Percentiles rank a stretch among this genome's conserved stretches.
phyloP scores from a whole-genome alignment of 495 filamentous ascomycete genomes.

The Coniosporium apollinis region DNA sequence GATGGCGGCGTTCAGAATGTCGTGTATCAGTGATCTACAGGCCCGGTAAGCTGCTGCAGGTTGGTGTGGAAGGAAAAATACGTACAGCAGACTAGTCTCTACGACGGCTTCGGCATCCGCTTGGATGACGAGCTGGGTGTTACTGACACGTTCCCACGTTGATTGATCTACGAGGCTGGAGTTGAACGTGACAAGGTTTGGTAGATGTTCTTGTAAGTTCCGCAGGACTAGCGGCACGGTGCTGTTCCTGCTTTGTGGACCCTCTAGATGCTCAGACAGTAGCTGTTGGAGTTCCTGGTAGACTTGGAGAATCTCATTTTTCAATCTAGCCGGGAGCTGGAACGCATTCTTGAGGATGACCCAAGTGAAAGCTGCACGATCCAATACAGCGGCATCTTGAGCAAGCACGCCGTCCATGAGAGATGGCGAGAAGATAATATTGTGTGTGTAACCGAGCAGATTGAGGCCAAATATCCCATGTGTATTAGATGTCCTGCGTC shows the following conservation, averaged over 20 bases:
- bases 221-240: slow-evolving; percentile 25
- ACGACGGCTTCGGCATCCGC: slow-evolving; percentile 20
- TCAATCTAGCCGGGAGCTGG: slow-evolving; percentile 23
- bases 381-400: slow-evolving; percentile 18
- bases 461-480: slow-evolving; percentile 36
- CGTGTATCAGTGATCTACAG: slow-evolving; percentile 29
- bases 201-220: slow-evolving; percentile 25
- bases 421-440: slow-evolving; percentile 33
- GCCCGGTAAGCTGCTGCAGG: slow-evolving; percentile 1
- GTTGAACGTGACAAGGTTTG: slow-evolving; percentile 40
- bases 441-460: slow-evolving; percentile 31
- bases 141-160: slow-evolving; percentile 39
- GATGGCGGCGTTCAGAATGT: slow-evolving; percentile 36
- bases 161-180: slow-evolving; percentile 43
- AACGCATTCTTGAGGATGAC: slow-evolving; percentile 34
- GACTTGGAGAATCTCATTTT: slow-evolving; percentile 14
- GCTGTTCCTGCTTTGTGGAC: slow-evolving; percentile 29
- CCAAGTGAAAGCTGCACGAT: slow-evolving; percentile 22
- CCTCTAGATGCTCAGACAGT: slow-evolving; percentile 24
- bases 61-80: slow-evolving; percentile 1
- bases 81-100: slow-evolving; percentile 31
- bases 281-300: slow-evolving; percentile 23
- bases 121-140: slow-evolving; percentile 16
- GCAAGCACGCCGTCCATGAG: slow-evolving; percentile 30
- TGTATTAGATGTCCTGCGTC: slow-evolving; percentile 6